Conservation (phyloP, 352 stramenopile genomes). For the Blastocystis sp. region DNA sequence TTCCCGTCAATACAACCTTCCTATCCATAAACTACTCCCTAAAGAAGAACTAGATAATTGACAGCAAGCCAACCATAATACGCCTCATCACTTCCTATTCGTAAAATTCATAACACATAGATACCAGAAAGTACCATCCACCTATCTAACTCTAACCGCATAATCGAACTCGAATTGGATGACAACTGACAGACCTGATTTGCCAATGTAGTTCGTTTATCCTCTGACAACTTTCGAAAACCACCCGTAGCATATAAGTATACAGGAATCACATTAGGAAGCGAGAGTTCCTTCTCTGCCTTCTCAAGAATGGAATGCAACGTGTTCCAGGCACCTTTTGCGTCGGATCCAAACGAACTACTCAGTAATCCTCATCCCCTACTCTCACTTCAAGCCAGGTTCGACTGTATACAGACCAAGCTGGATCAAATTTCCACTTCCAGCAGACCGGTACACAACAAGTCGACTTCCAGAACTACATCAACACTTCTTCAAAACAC, state of each 20-base stretch:
- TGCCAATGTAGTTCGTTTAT: not conserved
- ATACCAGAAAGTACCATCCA: not conserved
- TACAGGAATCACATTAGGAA: not conserved
- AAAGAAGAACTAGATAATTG: not conserved
- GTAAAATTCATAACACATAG: not conserved
- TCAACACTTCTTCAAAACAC: not conserved
- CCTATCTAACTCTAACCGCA: not conserved
- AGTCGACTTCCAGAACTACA: constrained; percentile 47
- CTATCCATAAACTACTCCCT: not conserved
- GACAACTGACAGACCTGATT: not conserved
- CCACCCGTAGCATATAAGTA: constrained; percentile 45
- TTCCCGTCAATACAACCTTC: not conserved
- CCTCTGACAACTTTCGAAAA: not conserved
- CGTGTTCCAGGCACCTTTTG: not conserved
- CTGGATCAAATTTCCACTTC: not conserved
- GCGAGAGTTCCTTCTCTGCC: not conserved
- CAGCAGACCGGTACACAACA: not conserved
- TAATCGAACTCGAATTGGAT: not conserved
- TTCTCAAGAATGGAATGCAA: not conserved
- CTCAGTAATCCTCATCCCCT: not conserved
- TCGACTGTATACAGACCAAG: not conserved
- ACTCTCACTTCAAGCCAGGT: constrained; percentile 9
- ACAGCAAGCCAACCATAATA: constrained; percentile 19
- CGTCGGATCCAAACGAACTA: constrained; percentile 25
- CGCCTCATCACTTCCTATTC: not conserved